Evolutionary conservation across 2,329 filamentous ascomycete species (phyloP), one percentile per base, ranked within the genome.

Genomic region (Penicillium italicum): DNA sequence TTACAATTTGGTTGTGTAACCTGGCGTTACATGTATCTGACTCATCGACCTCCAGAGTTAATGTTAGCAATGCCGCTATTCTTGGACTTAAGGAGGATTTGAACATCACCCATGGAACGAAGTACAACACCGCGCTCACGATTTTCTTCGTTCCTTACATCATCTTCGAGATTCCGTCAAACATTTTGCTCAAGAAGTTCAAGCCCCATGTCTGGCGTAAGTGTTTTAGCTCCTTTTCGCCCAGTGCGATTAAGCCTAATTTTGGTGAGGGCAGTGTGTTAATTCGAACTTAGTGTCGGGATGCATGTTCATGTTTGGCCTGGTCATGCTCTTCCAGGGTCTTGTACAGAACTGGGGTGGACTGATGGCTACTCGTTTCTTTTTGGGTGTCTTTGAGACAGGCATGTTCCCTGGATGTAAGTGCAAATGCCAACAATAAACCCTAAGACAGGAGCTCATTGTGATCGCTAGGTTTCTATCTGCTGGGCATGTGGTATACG

Each of bases 111-210:
- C 61, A 63, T 0, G 75, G 80, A 24, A 78, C 69, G 5, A 76
- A 89, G 66, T 92, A 89, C 74, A 92, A 91, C 72, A 89, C 85
- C 14, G 86, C 86, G 1, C 78, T 92, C 58, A 88, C 87, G 54
- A 90, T 92, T 66, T 92, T 93, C 77, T 93, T 92, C 73, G 82
- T 92, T 1, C 88, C 89, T 1, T 93, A 92, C 69, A 79, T 89
- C 63, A 66, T 89, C 52, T 76, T 71, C 46, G 74, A 76, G 76
- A 89, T 92, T 53, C 87, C 86, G 0, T 87, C 85, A 62, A 89
- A 89, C 67, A 82, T 91, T 52, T 73, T 91, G 28, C 76, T 92
- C 47, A 91, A 91, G 76, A 80, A 74, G 56, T 76, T 87, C 52
- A 82, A 79, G 60, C 87, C 87, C 1, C 81, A 86, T 59, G 75